Conservation (phyloP, 306 rosid genomes). For the Senna tora region DNA sequence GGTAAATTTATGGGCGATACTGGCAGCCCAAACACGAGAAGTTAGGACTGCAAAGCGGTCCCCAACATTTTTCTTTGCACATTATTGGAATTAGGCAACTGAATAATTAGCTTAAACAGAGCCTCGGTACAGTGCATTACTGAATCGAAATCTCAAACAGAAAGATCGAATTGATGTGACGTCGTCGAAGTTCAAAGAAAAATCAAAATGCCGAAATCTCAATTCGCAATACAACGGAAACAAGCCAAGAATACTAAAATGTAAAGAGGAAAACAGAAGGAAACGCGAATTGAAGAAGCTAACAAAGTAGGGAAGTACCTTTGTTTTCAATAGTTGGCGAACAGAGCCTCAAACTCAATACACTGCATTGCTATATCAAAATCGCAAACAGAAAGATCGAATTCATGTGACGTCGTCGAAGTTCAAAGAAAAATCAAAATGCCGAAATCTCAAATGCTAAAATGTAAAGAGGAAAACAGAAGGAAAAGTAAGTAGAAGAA, state of each 20-base stretch:
- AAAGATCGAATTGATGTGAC: neutral
- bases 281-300: neutral
- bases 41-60: conserved; percentile 72
- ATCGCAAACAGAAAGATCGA: neutral
- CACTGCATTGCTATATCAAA: conserved; percentile 25
- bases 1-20: conserved; percentile 60
- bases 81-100: conserved; percentile 9
- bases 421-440: neutral
- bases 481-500: neutral
- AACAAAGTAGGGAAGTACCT: neutral
- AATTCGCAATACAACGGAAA: neutral
- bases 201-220: neutral
- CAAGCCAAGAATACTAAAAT: no score
- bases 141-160: neutral
- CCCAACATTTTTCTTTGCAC: conserved; percentile 63
- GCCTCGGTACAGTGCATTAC: conserved; percentile 34
- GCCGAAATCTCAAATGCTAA: no score
- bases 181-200: neutral
- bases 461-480: neutral
- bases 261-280: neutral
- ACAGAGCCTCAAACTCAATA: conserved; percentile 29
- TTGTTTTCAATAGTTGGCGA: neutral
- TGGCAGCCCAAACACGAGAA: conserved; percentile 60
- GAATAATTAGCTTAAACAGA: conserved; percentile 1
- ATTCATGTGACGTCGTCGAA: neutral